Evolutionary conservation across 2,329 filamentous ascomycete genomes (phyloP), one percentile per base, ranked within the genome.

Genomic region (Graphilbum ipis-grandicollis): DNA sequence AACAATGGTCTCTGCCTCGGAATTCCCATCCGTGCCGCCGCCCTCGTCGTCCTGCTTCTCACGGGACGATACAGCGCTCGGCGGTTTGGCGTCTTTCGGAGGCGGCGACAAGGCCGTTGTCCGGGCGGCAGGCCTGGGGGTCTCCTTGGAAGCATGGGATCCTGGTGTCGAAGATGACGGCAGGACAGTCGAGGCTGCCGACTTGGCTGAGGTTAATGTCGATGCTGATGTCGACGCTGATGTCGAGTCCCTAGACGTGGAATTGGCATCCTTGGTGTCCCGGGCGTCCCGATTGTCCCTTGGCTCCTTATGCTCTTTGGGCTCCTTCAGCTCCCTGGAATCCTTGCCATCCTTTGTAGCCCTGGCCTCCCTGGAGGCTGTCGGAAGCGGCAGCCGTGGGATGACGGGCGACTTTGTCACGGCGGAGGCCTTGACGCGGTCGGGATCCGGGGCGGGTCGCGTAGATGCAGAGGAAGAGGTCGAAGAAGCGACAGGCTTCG

Each of bases 1-100:
- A 26, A 81, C 75, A 43, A 80, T 77, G 13, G 76, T 81, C 56
- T 81, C 76, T 34, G 76, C 75, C 49, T 81, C 76, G 2, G 76
- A 81, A 47, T 77, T 73, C 48, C 66, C 72, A 41, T 75, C 74
- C 40, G 58, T 58, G 18, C 52, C 53, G 38, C 48, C 53, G 42
- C 59, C 56, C 42, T 62, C 57, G 32, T 63, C 60, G 39, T 67
- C 60, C 36, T 55, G 50, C 17, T 55, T 39, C 4, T 41, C 49
- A 36, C 49, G 50, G 10, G 54, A 46, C n/a, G 49, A 47, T 13
- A 23, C 12, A 21, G 51, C 38, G 22, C 48, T 49, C 26, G 45
- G 40, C 28, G 46, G 30, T 34, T 46, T 52, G 30, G 47, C 36
- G 22, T 59, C 57, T 40, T 51, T 57, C 38, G 40, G 41, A 9